Evolutionary conservation across 106 monocot species (phyloP).

Genomic region (Platanthera zijinensis): DNA sequence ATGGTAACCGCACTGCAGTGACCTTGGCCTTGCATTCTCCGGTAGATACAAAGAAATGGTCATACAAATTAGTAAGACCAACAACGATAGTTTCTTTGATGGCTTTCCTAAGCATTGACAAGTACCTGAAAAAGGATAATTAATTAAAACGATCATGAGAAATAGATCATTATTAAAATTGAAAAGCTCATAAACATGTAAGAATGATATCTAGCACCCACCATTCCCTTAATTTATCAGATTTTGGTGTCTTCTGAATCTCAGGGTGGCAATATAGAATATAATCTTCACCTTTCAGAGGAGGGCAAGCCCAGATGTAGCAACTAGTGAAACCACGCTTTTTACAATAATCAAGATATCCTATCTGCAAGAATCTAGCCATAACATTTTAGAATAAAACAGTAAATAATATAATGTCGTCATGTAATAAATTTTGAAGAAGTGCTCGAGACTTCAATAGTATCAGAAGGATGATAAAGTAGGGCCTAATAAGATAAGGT

Average conservation of each 20-base stretch:
- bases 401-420: background rate
- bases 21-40: constrained; percentile 74
- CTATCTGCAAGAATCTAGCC: constrained; percentile 45
- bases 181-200: too few relatives aligned
- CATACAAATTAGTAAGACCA: constrained; percentile 69
- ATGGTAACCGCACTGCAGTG: constrained; percentile 73
- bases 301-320: constrained; percentile 97
- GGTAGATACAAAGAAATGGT: constrained; percentile 55
- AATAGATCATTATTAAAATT: background rate
- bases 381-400: constrained; percentile 1
- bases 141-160: background rate
- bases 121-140: constrained; percentile 40
- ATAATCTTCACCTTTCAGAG: constrained; percentile 91
- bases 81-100: constrained; percentile 67
- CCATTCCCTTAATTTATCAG: constrained; percentile 92
- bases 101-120: constrained; percentile 76
- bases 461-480: background rate
- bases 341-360: constrained; percentile 95
- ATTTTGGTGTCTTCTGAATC: constrained; percentile 95
- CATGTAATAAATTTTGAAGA: background rate
- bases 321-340: constrained; percentile 86
- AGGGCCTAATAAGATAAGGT: background rate
- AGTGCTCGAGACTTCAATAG: background rate
- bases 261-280: constrained; percentile 96
- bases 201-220: constrained; percentile 11